Evolutionary conservation across 805 yeast species (phyloP).

Genomic region (Tanozyma kutaoensis): DNA sequence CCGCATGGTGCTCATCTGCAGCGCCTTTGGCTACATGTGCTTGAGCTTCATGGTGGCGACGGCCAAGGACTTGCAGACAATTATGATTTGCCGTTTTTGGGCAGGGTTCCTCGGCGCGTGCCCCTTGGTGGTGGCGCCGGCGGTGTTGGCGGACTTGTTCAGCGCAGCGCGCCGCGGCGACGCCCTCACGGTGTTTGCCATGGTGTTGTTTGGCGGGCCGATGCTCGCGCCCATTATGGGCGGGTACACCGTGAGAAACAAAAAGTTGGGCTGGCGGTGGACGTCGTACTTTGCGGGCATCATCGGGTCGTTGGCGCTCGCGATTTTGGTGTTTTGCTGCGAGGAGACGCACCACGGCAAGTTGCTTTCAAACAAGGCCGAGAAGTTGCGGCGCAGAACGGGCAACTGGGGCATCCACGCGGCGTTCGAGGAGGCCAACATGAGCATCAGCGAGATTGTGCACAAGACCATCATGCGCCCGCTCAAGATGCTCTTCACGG

Average conservation of each 20-base stretch:
- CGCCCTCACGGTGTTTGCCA: constrained; percentile 58
- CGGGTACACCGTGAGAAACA: constrained; percentile 24
- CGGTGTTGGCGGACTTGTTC: constrained; percentile 75
- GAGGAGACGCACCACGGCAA: constrained; percentile 30
- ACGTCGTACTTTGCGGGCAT: constrained; percentile 38
- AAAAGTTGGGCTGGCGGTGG: constrained; percentile 43
- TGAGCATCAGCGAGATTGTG: constrained; percentile 35
- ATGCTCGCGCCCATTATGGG: constrained; percentile 63
- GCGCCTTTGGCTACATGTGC: constrained; percentile 17
- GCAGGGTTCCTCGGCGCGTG: constrained; percentile 78
- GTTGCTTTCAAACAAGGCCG: constrained; percentile 20
- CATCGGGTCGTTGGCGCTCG: constrained; percentile 18
- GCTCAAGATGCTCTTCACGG: constrained; percentile 46
- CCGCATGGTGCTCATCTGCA: constrained; percentile 27
- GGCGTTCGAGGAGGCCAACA: constrained; percentile 37
- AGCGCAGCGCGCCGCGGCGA: constrained; percentile 55
- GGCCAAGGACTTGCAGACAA: constrained; percentile 65
- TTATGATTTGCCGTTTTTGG: constrained; percentile 66
- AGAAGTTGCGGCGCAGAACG: constrained; percentile 22
- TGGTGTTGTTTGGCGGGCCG: constrained; percentile 71
- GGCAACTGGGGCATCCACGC: constrained; percentile 27
- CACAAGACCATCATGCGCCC: constrained; percentile 46
- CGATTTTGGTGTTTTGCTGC: constrained; percentile 14
- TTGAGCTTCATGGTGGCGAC: constrained; percentile 56
- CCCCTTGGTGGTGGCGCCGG: constrained; percentile 77